Base-by-base conservation (phyloP, 176 grass and related monocot genomes). In the Musa acuminata region DNA sequence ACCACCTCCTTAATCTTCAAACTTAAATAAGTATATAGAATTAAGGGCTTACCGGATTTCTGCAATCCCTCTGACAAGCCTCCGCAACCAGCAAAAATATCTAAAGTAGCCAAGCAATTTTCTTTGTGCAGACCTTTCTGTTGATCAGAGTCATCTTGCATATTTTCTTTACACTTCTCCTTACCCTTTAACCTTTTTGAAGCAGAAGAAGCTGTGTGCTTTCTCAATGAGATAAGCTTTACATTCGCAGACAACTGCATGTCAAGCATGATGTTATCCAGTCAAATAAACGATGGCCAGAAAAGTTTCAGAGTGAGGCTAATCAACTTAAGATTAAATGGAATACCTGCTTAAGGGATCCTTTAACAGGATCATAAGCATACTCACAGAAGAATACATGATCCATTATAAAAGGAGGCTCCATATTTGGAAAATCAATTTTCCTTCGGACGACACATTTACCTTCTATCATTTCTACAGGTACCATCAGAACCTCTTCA, bases 31-130 rank as follows among this genome's bases (percentile, higher is more conserved):
- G 29, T 35, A 35, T 35, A 5, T 5, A 35, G 64, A 62, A 53
- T 55, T 2, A 57, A 71, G 65, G 29, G 67, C 65, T 49, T 91
- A 99, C 95, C 95, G 35, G 95, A 87, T 91, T 83, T 88, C 83
- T 94, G 91, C 71, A 99, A 75, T 62, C 95, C 95, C 80, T 89
- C 95, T 51, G 95, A 99, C 82, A 99, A 89, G 68, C 95, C 95
- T 74, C 95, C 95, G 75, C 95, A 99, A 9, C 95, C 95, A 79
- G 95, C 95, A 84, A 99, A 99, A 76, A 99, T 91, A 81, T 99
- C 95, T 63, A 99, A 86, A 67, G 95, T 99, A 64, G 90, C 78
- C 82, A 99, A 86, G 29, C 78, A 72, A 49, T 87, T 80, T 70
- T 94, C 86, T 82, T 80, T 85, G 26, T 80, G 73, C n/a, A 83